Base-by-base conservation (phyloP, 176 grass and related monocot species). In the Luzula sylvatica region DNA sequence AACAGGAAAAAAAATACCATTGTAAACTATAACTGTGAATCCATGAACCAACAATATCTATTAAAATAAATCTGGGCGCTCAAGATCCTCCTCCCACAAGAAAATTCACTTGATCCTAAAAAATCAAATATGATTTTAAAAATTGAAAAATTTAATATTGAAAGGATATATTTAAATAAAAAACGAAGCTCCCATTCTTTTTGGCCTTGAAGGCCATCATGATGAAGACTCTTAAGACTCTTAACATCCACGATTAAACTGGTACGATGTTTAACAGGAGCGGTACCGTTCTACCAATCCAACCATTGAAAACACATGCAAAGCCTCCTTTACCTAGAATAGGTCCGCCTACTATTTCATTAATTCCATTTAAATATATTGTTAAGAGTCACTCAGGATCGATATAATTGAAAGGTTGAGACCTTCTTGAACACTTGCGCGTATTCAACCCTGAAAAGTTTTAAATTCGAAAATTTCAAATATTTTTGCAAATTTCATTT, bases 211-310 rank as follows among this genome's bases (percentile, higher is more conserved):
- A 98, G 75, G 21, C 93, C 93, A 72, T 98, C 93, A 83, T 98
- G 93, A 54, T 98, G 90, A n/a, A n/a, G n/a, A n/a, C n/a, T n/a
- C n/a, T n/a, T n/a, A 43, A 98, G 93, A 17, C 81, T 98, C 60
- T 98, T 98, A 13, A 98, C 93, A 59, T 85, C 93, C 55, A 98
- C 78, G 57, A 85, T 98, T 54, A 98, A 67, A 54, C 93, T 85
- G 55, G 93, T 98, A 25, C 93, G 85, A 17, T 85, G 86, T 56
- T 98, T 98, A 20, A 98, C 86, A 8, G 93, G 86, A 65, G 93
- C 86, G 47, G 93, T 98, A 78, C 93, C 93, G 42, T 98, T 98
- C 75, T 92, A 85, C 53, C 82, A 50, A 98, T 92, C 93, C 93
- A 98, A 8, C 93, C 93, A 74, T 98, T 98, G 55, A 98, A 98